Evolutionary conservation across 2,329 filamentous ascomycete species (phyloP).

Genomic region (Ilyonectria destructans): DNA sequence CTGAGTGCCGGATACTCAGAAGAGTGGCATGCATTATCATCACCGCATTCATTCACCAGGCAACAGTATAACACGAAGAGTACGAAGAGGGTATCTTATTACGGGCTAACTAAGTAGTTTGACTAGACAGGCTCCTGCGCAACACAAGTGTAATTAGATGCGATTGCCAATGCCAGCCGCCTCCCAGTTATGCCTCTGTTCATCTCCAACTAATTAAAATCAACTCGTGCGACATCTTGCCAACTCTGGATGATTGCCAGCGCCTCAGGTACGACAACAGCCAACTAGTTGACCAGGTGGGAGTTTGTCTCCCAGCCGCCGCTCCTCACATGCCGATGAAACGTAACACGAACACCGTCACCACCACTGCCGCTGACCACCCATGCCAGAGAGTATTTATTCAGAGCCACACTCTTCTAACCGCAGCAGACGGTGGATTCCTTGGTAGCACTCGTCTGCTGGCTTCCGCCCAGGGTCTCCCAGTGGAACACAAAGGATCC

Average conservation of each 20-base stretch:
- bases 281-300: background rate
- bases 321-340: background rate
- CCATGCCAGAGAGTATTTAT: background rate
- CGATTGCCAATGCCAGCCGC: background rate
- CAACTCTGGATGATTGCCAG: background rate
- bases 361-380: background rate
- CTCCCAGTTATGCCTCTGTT: background rate
- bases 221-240: background rate
- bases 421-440: constrained; percentile 62
- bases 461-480: constrained; percentile 64
- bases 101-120: background rate
- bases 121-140: background rate
- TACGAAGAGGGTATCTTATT: constrained; percentile 13
- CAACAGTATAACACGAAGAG: background rate
- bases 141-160: background rate
- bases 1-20: background rate
- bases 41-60: background rate
- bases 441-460: constrained; percentile 54
- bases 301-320: background rate
- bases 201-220: background rate
- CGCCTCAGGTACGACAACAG: too few relatives aligned
- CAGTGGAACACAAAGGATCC: constrained; percentile 83
- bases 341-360: background rate
- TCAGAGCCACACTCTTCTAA: constrained; percentile 35
- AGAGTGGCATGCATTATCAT: background rate